A percentile compares a stretch with the other conserved stretches of the same genome.
Conservation (phyloP, 129 eudicot genomes). For the Silybum marianum region DNA sequence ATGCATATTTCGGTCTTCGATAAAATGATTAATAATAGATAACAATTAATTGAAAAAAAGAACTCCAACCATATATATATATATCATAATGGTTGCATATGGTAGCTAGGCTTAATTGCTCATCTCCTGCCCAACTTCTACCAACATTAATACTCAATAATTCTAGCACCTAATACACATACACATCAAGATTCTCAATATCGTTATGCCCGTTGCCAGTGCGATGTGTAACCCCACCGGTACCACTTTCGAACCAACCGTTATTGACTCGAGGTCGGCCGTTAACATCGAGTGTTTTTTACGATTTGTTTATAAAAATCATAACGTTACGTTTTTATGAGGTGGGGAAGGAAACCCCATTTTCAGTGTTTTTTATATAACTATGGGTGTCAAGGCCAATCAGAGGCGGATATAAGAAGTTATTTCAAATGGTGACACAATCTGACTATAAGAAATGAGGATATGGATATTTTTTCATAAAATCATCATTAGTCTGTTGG, state of each 20-base stretch:
- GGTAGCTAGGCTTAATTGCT: conserved; percentile 22
- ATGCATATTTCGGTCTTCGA: background rate
- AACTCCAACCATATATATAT: conserved; percentile 2
- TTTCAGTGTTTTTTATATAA: background rate
- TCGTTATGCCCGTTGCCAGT: background rate
- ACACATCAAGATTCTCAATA: background rate
- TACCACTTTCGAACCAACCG: background rate
- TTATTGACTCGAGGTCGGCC: background rate
- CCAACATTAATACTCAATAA: conserved; percentile 22
- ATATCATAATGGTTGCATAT: conserved; percentile 9
- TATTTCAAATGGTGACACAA: no score
- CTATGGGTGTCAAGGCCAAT: background rate
- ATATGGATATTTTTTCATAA: no score
- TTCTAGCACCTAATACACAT: conserved; percentile 1
- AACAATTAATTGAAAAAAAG: background rate
- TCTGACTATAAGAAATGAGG: no score
- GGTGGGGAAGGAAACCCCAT: background rate
- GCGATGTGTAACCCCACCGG: background rate
- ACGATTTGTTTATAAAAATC: background rate
- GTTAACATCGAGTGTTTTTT: background rate
- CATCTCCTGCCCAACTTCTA: conserved; percentile 20
- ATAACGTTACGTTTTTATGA: background rate
- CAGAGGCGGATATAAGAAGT: no score
- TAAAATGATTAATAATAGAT: background rate
- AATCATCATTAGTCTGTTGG: no score